These are phyloP conservation scores for Daldinia sp. DNA, from an alignment of 2,329 filamentous ascomycete genomes.

Conservation along the genomic window DNA sequence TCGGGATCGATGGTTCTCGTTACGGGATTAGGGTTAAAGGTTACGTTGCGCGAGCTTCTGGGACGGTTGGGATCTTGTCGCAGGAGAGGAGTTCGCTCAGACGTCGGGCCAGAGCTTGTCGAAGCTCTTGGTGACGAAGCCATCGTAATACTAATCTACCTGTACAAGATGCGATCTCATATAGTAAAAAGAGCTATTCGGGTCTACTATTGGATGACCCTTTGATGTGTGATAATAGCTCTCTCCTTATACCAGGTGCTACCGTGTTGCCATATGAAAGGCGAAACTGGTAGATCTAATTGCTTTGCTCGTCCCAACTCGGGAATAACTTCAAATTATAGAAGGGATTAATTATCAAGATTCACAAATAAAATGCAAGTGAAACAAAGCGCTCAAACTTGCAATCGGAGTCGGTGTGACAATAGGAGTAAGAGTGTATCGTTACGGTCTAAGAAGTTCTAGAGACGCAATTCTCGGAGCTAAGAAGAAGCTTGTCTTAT, in stretches of 20 bases:
- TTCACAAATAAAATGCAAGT: not conserved
- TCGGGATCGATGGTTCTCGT: slow-evolving; percentile 70
- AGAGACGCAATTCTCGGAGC: slow-evolving; percentile 20
- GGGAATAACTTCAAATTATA: slow-evolving; percentile 1
- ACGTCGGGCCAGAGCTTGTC: slow-evolving; percentile 40
- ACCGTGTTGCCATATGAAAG: slow-evolving; percentile 40
- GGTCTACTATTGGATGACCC: not conserved
- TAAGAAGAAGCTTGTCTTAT: slow-evolving; percentile 34
- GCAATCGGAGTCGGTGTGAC: not conserved
- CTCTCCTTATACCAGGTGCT: slow-evolving; percentile 22
- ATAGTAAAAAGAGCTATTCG: not conserved
- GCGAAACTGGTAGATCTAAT: slow-evolving; percentile 3
- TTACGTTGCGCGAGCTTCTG: slow-evolving; percentile 73
- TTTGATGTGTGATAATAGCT: slow-evolving; percentile 12
- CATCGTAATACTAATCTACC: slow-evolving; percentile 38
- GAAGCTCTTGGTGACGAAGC: slow-evolving; percentile 45
- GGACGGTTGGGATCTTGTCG: slow-evolving; percentile 53
- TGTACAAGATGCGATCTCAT: not conserved
- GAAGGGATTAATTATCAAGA: not conserved
- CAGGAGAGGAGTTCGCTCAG: slow-evolving; percentile 52
- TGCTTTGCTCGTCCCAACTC: not conserved
- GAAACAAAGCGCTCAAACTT: slow-evolving; percentile 2
- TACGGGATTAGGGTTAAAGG: slow-evolving; percentile 79
- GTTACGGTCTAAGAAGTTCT: slow-evolving; percentile 14
- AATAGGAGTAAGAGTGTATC: not conserved